Conservation (phyloP, 2,329 filamentous ascomycete species). For the Fusarium sp. region DNA sequence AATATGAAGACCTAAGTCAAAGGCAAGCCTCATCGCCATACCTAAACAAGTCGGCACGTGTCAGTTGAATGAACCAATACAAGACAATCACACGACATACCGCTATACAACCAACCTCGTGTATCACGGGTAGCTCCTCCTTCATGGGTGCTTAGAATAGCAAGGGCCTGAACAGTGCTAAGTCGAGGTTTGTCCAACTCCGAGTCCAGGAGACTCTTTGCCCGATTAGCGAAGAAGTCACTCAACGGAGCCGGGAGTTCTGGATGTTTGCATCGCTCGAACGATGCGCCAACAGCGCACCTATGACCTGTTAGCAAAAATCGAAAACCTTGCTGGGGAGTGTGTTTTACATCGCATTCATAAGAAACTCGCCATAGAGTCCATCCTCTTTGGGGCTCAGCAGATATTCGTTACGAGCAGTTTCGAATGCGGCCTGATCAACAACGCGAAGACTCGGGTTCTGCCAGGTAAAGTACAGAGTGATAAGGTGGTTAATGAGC, state of each 20-base stretch:
- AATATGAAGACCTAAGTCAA: neutral
- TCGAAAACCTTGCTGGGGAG: neutral
- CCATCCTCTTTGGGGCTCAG: neutral
- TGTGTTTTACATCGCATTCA: neutral
- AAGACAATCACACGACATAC: neutral
- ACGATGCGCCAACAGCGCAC: neutral
- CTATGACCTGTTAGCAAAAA: neutral
- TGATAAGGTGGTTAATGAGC: conserved; percentile 1
- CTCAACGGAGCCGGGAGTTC: neutral
- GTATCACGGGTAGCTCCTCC: conserved; percentile 1
- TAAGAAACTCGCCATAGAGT: neutral
- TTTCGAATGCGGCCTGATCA: neutral
- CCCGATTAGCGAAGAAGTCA: conserved; percentile 8
- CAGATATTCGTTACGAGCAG: neutral
- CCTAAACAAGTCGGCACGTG: neutral
- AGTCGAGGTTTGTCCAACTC: conserved; percentile 2
- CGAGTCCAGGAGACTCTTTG: conserved; percentile 3
- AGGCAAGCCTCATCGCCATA: neutral
- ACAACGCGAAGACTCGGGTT: conserved; percentile 9
- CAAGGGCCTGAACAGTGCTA: conserved; percentile 2
- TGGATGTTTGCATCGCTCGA: neutral
- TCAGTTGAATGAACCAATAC: too few relatives aligned
- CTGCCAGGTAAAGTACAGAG: conserved; percentile 16
- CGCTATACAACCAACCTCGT: conserved; percentile 7
- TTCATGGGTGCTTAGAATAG: conserved; percentile 7